phyloP scores from a whole-genome alignment of 805 yeast genomes.

The Wickerhamomyces mucosus region DNA sequence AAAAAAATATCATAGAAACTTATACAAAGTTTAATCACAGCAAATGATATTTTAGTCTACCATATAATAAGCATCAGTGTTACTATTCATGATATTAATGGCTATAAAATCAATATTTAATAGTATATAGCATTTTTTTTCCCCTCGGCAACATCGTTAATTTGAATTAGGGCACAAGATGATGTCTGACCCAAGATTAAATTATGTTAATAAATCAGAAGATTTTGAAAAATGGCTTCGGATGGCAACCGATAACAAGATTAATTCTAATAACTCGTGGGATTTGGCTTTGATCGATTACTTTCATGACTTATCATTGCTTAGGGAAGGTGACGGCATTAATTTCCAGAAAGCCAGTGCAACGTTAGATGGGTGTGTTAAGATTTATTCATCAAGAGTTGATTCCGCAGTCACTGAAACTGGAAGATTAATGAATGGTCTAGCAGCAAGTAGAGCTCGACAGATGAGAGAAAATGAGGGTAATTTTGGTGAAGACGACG shows the following conservation, averaged over 20 bases:
- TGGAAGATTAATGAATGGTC: slow-evolving; percentile 69
- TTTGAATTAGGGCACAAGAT: no score
- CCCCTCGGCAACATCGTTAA: no score
- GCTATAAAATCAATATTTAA: no score
- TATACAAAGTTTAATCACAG: no score
- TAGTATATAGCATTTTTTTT: no score
- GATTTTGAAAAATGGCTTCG: slow-evolving; percentile 22
- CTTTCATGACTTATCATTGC: slow-evolving; percentile 71
- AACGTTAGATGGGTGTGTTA: slow-evolving; percentile 89
- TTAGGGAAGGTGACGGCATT: slow-evolving; percentile 69
- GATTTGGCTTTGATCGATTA: slow-evolving; percentile 85
- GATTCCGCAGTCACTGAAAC: slow-evolving; percentile 91
- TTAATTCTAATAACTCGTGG: slow-evolving; percentile 82
- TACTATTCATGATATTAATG: no score
- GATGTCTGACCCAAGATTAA: no score
- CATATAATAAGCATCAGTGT: no score
- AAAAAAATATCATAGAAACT: no score
- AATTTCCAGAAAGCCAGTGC: slow-evolving; percentile 88
- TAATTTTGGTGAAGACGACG: slow-evolving; percentile 12
- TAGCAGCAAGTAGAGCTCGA: slow-evolving; percentile 39
- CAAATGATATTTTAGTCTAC: no score
- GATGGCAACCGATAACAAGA: slow-evolving; percentile 36
- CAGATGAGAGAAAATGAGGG: slow-evolving; percentile 10
- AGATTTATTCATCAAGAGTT: slow-evolving; percentile 85
- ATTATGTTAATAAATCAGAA: no score